Base-by-base conservation (phyloP, 148 eudicot genomes). In the Vaccinium vitisidaea region DNA sequence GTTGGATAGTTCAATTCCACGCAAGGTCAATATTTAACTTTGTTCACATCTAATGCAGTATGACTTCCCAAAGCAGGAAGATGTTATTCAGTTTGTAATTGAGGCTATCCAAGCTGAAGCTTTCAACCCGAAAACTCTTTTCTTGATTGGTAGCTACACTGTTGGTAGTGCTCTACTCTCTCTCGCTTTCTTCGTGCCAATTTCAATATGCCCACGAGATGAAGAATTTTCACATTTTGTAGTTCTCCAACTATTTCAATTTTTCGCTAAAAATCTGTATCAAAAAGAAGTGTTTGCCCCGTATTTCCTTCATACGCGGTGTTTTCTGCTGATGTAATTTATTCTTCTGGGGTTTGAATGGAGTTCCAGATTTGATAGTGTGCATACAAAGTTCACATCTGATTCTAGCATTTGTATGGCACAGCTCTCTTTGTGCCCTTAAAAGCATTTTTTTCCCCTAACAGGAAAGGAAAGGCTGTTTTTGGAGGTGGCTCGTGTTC, bases 71-170 rank as follows among this genome's bases (percentile, higher is more conserved):
- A 94, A 92, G 89, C 99, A 96, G 87, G 99, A 96, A 75, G 93
- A 90, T 74, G 94, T 96, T 78, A 87, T 96, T 86, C 99, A 96
- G 86, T 96, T 93, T 84, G 95, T 96, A 71, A 91, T 96, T 80
- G 99, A 96, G 88, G 94, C 98, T 79, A 95, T 96, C 84, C 98
- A 95, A 90, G 99, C 99, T 83, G 99, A 96, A 90, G 88, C 95
- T 69, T 96, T 96, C 87, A 95, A 96, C 90, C 94, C 93, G 14
- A 93, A 87, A 88, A 95, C 98, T 39, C 90, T 96, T 82, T 96
- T 96, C 90, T 86, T 95, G 86, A 96, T 96, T 86, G 99, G 99
- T 69, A 95, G 99, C 87, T 96, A 95, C 84, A 95, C 99, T 49
- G 90, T 96, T 75, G 99, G 99, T 96, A 94, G 43, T 83, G 59